Percentiles rank a stretch among this genome's conserved stretches.
Conservation (phyloP, 1,284 basidiomycete genomes). For the Xanthoconium separans region DNA sequence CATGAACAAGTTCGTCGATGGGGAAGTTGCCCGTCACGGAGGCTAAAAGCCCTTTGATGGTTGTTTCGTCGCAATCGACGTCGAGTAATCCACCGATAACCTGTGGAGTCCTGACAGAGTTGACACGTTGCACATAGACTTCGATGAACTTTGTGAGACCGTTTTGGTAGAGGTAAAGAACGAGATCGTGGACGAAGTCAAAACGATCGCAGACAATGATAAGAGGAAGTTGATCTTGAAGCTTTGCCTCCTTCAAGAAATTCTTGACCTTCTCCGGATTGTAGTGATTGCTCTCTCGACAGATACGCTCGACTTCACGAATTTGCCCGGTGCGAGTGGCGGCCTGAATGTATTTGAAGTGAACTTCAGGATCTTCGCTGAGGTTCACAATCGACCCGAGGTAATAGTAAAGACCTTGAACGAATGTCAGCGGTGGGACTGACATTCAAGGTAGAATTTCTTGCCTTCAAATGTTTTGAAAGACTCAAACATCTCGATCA, state of each 20-base stretch:
- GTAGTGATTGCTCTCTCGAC: slow-evolving; percentile 96
- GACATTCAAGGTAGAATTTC: not conserved
- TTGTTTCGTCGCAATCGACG: slow-evolving; percentile 96
- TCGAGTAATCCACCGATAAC: slow-evolving; percentile 97
- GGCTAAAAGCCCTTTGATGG: slow-evolving; percentile 91
- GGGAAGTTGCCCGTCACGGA: slow-evolving; percentile 98
- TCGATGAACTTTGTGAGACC: slow-evolving; percentile 97
- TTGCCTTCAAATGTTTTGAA: slow-evolving; percentile 96
- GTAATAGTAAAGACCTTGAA: slow-evolving; percentile 91
- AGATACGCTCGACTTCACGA: slow-evolving; percentile 98
- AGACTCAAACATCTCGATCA: slow-evolving; percentile 98
- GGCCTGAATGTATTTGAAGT: slow-evolving; percentile 99
- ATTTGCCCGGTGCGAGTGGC: slow-evolving; percentile 98
- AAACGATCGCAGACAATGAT: slow-evolving; percentile 99
- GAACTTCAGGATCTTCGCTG: slow-evolving; percentile 94
- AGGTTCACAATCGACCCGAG: slow-evolving; percentile 97
- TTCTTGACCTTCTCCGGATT: slow-evolving; percentile 99
- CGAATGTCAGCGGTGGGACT: not conserved
- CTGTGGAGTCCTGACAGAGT: slow-evolving; percentile 97
- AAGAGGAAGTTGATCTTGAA: slow-evolving; percentile 94
- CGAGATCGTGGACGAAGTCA: slow-evolving; percentile 99
- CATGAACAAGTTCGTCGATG: slow-evolving; percentile 95
- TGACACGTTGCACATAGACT: slow-evolving; percentile 98
- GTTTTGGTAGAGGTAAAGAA: slow-evolving; percentile 99
- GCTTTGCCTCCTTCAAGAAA: slow-evolving; percentile 98